phyloP scores from a whole-genome alignment of 1,284 basidiomycete species.

The Heterobasidion annosum region DNA sequence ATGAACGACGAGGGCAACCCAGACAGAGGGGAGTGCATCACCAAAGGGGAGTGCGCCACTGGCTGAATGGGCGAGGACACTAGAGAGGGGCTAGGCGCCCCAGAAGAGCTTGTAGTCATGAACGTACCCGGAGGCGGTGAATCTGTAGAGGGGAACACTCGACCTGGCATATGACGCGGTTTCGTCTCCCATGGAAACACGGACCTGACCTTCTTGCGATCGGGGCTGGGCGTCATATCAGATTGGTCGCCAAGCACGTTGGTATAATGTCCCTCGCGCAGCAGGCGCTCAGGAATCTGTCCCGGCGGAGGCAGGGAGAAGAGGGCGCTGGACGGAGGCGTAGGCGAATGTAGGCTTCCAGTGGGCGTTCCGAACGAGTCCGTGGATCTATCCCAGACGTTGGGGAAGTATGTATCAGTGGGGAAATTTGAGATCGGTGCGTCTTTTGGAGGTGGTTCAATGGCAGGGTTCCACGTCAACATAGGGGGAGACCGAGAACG shows the following conservation, averaged over 20 bases:
- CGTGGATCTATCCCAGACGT: slow-evolving; percentile 58
- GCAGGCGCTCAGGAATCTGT: slow-evolving; percentile 50
- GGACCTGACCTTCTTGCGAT: slow-evolving; percentile 62
- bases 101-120: slow-evolving; percentile 26
- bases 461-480: slow-evolving; percentile 57
- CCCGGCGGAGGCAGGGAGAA: slow-evolving; percentile 38
- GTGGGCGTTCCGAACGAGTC: slow-evolving; percentile 21
- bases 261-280: slow-evolving; percentile 54
- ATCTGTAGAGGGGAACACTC: slow-evolving; percentile 72
- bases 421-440: slow-evolving; percentile 48
- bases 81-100: slow-evolving; percentile 14
- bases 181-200: slow-evolving; percentile 94
- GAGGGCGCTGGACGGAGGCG: slow-evolving; percentile 19
- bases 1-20: slow-evolving; percentile 48
- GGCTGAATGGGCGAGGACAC: slow-evolving; percentile 12
- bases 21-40: slow-evolving; percentile 18
- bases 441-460: slow-evolving; percentile 64
- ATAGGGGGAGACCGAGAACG: slow-evolving; percentile 46
- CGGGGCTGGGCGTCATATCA: slow-evolving; percentile 43
- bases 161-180: slow-evolving; percentile 51
- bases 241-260: slow-evolving; percentile 39
- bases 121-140: slow-evolving; percentile 45
- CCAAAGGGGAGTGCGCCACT: slow-evolving; percentile 17
- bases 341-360: slow-evolving; percentile 17
- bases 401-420: slow-evolving; percentile 60